Percentiles rank a stretch among this genome's conserved stretches.
Conservation (phyloP, 2,329 filamentous ascomycete genomes). For the Aureobasidium subglaciale region DNA sequence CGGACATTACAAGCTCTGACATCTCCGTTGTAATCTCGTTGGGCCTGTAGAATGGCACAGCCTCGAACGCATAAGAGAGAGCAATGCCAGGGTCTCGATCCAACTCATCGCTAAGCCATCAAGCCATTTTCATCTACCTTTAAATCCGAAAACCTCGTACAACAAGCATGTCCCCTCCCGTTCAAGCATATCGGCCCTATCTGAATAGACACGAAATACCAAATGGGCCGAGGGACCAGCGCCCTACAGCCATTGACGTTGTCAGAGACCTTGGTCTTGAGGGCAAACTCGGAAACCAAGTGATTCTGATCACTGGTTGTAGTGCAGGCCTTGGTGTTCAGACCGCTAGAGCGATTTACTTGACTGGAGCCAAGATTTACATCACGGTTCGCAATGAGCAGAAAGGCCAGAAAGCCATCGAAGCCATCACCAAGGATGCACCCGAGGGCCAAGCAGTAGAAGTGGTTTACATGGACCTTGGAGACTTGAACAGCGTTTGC, state of each 20-base stretch:
- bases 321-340: slow-evolving; percentile 40
- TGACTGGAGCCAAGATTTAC: slow-evolving; percentile 41
- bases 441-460: background rate
- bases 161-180: background rate
- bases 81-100: no score
- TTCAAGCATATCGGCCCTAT: background rate
- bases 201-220: background rate
- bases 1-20: background rate
- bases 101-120: background rate
- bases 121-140: background rate
- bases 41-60: no score
- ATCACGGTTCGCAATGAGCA: slow-evolving; percentile 33
- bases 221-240: background rate
- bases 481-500: slow-evolving; percentile 30
- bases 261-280: slow-evolving; percentile 24
- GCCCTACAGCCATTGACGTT: slow-evolving; percentile 23
- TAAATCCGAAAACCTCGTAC: background rate
- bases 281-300: slow-evolving; percentile 31
- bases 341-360: slow-evolving; percentile 38
- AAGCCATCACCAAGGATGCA: background rate
- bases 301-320: slow-evolving; percentile 40
- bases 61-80: no score
- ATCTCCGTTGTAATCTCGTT: background rate
- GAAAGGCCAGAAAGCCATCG: background rate
- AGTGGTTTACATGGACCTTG: slow-evolving; percentile 22